These are phyloP conservation scores for Ophiostoma perfectum DNA, from an alignment of 2,329 filamentous ascomycete species.

Conservation along the genomic window DNA sequence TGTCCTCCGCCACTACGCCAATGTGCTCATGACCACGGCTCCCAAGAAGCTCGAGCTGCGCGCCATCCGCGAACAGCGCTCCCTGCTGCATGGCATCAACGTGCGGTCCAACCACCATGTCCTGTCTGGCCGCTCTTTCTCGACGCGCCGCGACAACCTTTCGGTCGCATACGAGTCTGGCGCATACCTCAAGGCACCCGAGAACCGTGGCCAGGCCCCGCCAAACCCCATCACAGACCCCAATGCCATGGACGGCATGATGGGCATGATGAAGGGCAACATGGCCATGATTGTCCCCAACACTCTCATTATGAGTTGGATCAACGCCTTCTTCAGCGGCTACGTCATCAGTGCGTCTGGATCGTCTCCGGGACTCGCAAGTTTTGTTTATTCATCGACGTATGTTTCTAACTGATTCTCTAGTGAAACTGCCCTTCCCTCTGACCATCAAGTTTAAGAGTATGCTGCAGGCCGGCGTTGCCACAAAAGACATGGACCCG, in stretches of 20 bases:
- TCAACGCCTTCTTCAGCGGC: slow-evolving; percentile 97
- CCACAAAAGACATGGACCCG: slow-evolving; percentile 92
- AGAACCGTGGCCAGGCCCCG: slow-evolving; percentile 76
- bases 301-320: slow-evolving; percentile 99
- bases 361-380: slow-evolving; percentile 31
- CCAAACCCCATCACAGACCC: slow-evolving; percentile 95
- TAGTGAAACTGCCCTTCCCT: slow-evolving; percentile 94
- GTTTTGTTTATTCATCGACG: background rate
- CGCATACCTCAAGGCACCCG: slow-evolving; percentile 82
- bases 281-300: slow-evolving; percentile 99
- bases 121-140: slow-evolving; percentile 72
- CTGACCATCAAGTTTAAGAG: slow-evolving; percentile 99
- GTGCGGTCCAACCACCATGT: slow-evolving; percentile 77
- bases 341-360: slow-evolving; percentile 88
- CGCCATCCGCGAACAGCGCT: slow-evolving; percentile 78
- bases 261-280: slow-evolving; percentile 99
- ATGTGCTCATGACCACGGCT: slow-evolving; percentile 76
- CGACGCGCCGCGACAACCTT: slow-evolving; percentile 72
- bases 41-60: slow-evolving; percentile 76
- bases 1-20: slow-evolving; percentile 91
- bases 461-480: slow-evolving; percentile 96
- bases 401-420: background rate
- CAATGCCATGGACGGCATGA: slow-evolving; percentile 98
- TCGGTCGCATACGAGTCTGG: slow-evolving; percentile 78
- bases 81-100: slow-evolving; percentile 75